Percentiles rank a stretch among this genome's conserved stretches.
phyloP scores from a whole-genome alignment of 805 yeast species.

The Grigorovia transvaalensis region DNA sequence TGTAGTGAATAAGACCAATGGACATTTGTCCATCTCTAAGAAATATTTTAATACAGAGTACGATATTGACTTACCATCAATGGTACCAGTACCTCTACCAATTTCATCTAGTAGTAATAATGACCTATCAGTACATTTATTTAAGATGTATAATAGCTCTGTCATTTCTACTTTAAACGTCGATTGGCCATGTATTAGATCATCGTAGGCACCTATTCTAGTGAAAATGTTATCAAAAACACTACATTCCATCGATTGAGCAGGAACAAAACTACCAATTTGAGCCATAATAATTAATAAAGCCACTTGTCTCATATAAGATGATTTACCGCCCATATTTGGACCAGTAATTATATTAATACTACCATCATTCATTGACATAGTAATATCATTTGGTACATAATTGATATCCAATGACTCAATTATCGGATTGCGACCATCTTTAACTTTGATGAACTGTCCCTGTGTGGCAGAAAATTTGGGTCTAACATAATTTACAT shows the following conservation, averaged over 20 bases:
- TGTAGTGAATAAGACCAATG: slow-evolving; percentile 69
- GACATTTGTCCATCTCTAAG: slow-evolving; percentile 30
- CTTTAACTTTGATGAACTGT: slow-evolving; percentile 39
- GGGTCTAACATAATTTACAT: slow-evolving; percentile 41
- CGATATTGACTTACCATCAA: slow-evolving; percentile 78
- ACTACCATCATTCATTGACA: slow-evolving; percentile 39
- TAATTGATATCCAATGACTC: slow-evolving; percentile 40
- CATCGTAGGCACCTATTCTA: slow-evolving; percentile 78
- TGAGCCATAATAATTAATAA: slow-evolving; percentile 43
- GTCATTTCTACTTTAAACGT: slow-evolving; percentile 95
- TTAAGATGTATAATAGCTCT: slow-evolving; percentile 80
- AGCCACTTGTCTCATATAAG: slow-evolving; percentile 44
- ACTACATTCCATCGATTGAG: slow-evolving; percentile 46
- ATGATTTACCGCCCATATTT: slow-evolving; percentile 56
- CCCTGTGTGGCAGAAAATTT: slow-evolving; percentile 31
- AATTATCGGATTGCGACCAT: slow-evolving; percentile 60
- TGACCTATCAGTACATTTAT: slow-evolving; percentile 68
- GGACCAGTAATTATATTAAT: slow-evolving; percentile 55
- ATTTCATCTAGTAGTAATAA: slow-evolving; percentile 86
- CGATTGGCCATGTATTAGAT: slow-evolving; percentile 62
- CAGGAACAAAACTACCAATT: slow-evolving; percentile 45
- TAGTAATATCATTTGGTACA: slow-evolving; percentile 56
- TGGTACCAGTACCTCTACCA: slow-evolving; percentile 83
- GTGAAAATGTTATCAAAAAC: slow-evolving; percentile 50
- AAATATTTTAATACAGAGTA: slow-evolving; percentile 58